These are phyloP conservation scores for Corylus americana DNA, from an alignment of 306 rosid species.

Conservation along the genomic window DNA sequence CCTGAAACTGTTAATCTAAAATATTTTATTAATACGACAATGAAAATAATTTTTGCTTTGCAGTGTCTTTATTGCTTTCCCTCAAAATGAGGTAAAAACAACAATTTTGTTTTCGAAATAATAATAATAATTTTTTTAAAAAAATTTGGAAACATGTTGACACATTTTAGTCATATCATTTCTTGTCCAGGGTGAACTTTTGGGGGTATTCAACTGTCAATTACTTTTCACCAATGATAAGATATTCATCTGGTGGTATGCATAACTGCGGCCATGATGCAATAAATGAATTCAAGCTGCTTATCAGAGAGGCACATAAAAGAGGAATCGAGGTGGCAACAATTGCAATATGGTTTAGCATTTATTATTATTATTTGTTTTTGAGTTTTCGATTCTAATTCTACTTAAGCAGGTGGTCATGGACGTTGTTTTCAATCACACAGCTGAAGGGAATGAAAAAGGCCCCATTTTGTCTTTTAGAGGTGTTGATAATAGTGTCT, in stretches of 20 bases:
- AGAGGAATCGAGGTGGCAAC: constrained; percentile 86
- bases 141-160: background rate
- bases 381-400: constrained; percentile 25
- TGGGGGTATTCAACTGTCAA: constrained; percentile 97
- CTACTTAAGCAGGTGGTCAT: constrained; percentile 73
- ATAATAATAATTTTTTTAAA: background rate
- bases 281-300: constrained; percentile 77
- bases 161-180: constrained; percentile 5
- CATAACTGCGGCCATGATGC: constrained; percentile 79
- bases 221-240: constrained; percentile 93
- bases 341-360: constrained; percentile 11
- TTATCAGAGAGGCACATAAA: constrained; percentile 88
- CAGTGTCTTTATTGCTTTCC: background rate
- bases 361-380: constrained; percentile 1
- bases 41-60: background rate
- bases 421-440: constrained; percentile 99
- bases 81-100: background rate
- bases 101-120: background rate
- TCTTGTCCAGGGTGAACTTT: constrained; percentile 72
- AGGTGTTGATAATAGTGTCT: constrained; percentile 82
- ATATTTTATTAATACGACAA: background rate
- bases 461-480: constrained; percentile 90
- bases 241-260: constrained; percentile 83
- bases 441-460: constrained; percentile 98
- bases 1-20: background rate